Conservation (phyloP, 768 basidiomycete genomes). For the Mycena albidolilacea region DNA sequence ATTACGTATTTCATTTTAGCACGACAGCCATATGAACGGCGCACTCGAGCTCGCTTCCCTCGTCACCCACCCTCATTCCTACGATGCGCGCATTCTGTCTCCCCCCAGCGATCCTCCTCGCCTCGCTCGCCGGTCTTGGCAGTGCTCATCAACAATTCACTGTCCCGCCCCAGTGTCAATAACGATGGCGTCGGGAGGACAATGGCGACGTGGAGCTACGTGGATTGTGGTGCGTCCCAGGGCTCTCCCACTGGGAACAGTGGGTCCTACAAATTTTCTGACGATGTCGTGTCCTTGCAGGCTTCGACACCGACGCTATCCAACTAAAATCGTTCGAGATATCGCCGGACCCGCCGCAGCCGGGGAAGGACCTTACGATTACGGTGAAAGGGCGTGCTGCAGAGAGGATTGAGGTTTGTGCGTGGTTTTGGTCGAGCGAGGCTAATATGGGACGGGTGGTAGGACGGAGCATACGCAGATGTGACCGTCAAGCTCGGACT, state of each 20-base stretch:
- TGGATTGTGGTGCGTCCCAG: neutral
- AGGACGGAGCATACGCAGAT: constrained; percentile 94
- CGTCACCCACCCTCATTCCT: neutral
- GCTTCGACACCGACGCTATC: constrained; percentile 59
- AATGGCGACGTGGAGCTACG: neutral
- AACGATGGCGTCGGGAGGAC: neutral
- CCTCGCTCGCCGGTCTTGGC: neutral
- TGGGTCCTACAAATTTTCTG: neutral
- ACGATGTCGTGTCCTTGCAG: constrained; percentile 39
- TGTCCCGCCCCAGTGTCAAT: neutral
- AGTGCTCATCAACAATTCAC: neutral
- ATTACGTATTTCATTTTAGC: no score
- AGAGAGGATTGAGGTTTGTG: constrained; percentile 73
- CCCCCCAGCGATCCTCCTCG: neutral
- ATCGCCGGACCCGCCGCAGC: constrained; percentile 90
- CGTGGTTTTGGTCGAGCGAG: neutral
- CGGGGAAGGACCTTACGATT: constrained; percentile 90
- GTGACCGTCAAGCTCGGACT: constrained; percentile 93
- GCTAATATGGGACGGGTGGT: neutral
- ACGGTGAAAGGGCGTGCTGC: constrained; percentile 74
- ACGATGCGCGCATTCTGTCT: neutral
- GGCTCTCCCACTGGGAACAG: neutral
- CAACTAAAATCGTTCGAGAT: constrained; percentile 80
- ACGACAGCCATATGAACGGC: no score
- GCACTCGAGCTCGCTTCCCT: no score